Evolutionary conservation across 2,329 filamentous ascomycete genomes (phyloP), one percentile per base, ranked within the genome.

Genomic region (Ophiocordyceps sinensis): DNA sequence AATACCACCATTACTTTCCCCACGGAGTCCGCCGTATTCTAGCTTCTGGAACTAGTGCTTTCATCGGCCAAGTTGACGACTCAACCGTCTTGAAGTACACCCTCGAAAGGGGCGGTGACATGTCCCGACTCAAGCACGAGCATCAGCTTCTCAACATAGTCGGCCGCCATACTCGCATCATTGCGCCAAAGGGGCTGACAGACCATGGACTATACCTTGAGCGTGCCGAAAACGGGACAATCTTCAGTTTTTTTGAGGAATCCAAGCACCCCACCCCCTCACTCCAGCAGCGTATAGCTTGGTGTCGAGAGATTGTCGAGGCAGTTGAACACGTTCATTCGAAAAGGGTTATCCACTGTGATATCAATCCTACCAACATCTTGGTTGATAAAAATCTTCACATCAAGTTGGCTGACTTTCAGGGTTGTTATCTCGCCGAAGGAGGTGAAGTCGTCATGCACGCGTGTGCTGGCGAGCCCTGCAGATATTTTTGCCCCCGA

Each of bases 81-180:
- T 47, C 43, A 5, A 50, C 46, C 17, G 41, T 52, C 40, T 29
- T 52, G 15, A 50, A 51, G 39, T 51, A 51, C 42, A 39, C 47
- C 28, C 45, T 49, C 29, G 41, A 40, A 26, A 41, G 38, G 10
- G 42, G 41, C 23, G 45, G 45, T 15, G 44, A 48, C 35, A 44
- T 39, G 32, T 41, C 40, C 14, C 38, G 48, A 6, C 44, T 51
- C 34, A 28, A 46, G 17, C 31, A 36, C 19, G 48, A 51, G 34
- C 28, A 39, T 26, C 37, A 29, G 32, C 34, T 51, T 38, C 43
- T 49, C 14, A 15, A 37, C n/a, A 41, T 44, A 9, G 28, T 47
- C 35, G 46, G 45, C 21, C 31, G 34, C n/a, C 45, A 49, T 38
- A n/a, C 28, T 2, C 41, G 40, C 14, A 44, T 49, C 30, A 46